Evolutionary conservation across 108 stramenopile species (phyloP).

Genomic region (Chaetoceros tenuissimus): DNA sequence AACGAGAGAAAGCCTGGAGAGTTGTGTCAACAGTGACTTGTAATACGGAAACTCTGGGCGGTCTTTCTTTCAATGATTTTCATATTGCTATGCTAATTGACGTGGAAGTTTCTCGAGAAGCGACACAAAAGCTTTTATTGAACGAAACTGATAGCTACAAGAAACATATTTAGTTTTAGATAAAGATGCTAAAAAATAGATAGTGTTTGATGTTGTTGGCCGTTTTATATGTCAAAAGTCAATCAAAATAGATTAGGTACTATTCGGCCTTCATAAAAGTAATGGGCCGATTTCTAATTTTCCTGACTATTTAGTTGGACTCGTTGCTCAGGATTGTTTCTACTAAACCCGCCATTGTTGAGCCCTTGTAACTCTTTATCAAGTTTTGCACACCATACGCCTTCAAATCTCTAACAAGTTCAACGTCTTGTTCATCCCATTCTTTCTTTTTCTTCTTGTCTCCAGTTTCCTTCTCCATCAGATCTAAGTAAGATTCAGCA

Average conservation of each 20-base stretch:
- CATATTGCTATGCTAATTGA: slow-evolving; percentile 47
- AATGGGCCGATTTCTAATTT: no score
- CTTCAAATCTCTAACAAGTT: slow-evolving; percentile 61
- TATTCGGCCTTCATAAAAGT: no score
- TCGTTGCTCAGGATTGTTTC: slow-evolving; percentile 38
- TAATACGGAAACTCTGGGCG: slow-evolving; percentile 33
- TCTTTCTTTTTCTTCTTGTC: slow-evolving; percentile 21
- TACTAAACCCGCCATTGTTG: slow-evolving; percentile 37
- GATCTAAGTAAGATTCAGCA: slow-evolving; percentile 60
- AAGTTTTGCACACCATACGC: slow-evolving; percentile 52
- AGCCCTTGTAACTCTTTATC: slow-evolving; percentile 44
- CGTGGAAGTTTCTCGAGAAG: slow-evolving; percentile 29
- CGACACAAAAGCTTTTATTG: slow-evolving; percentile 17
- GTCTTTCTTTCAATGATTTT: slow-evolving; percentile 51
- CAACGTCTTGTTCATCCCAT: slow-evolving; percentile 47
- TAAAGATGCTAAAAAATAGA: no score
- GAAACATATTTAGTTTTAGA: no score
- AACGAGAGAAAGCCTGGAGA: slow-evolving; percentile 24
- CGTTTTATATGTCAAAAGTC: no score
- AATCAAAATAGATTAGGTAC: no score
- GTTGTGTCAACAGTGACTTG: slow-evolving; percentile 29
- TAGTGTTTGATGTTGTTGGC: no score
- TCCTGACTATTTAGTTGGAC: no score
- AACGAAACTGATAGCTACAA: no score
- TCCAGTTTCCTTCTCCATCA: slow-evolving; percentile 18